Percentiles rank a stretch among this genome's conserved stretches.
Conservation (phyloP, 257 asterid genomes). For the Primulina huaijiensis region DNA sequence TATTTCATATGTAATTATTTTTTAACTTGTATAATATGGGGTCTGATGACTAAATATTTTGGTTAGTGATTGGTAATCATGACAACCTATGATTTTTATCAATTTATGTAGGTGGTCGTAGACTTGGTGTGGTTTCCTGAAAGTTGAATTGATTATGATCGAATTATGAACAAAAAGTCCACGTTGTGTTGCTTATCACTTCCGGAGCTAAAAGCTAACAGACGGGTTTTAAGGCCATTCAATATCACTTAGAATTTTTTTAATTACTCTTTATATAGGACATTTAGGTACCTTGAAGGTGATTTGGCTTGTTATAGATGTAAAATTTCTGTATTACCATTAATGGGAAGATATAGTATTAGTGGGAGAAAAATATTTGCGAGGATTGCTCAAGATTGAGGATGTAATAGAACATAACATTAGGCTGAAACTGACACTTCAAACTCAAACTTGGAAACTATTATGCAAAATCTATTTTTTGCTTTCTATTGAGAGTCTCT, state of each 20-base stretch:
- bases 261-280: constrained; percentile 14
- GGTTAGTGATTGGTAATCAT: constrained; percentile 22
- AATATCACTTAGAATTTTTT: constrained; percentile 2
- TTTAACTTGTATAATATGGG: not conserved
- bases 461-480: constrained; percentile 2
- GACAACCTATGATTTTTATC: constrained; percentile 18
- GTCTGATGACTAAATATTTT: not conserved
- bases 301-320: constrained; percentile 3
- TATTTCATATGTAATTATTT: not conserved
- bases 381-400: not conserved
- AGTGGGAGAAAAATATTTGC: constrained; percentile 3
- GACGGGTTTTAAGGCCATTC: not conserved
- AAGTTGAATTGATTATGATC: constrained; percentile 21
- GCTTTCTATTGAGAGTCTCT: constrained; percentile 14
- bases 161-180: constrained; percentile 23
- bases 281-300: constrained; percentile 10
- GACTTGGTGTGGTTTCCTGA: constrained; percentile 10
- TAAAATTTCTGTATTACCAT: not conserved
- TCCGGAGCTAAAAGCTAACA: constrained; percentile 13
- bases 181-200: constrained; percentile 31
- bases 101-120: constrained; percentile 12
- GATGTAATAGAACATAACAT: not conserved
- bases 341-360: not conserved
- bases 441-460: not conserved
- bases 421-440: not conserved